Evolutionary conservation across 306 rosid species (phyloP).

Genomic region (Mucuna pruriens): DNA sequence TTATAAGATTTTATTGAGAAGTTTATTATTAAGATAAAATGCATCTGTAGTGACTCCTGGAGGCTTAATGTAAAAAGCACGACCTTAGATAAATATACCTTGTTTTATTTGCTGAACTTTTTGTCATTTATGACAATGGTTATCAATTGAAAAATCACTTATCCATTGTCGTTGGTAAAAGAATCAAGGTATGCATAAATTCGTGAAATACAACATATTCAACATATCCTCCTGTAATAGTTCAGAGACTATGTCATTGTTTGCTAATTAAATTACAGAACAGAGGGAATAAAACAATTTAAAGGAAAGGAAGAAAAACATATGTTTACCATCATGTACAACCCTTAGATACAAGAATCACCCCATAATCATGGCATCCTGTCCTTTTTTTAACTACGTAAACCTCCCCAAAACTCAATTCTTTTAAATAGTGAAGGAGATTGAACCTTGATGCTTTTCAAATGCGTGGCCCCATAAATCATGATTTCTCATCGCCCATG

Average conservation of each 20-base stretch:
- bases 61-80: too few species aligned
- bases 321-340: conserved; percentile 89
- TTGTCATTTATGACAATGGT: background rate
- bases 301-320: conserved; percentile 43
- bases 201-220: conserved; percentile 54
- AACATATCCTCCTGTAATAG: conserved; percentile 51
- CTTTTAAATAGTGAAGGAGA: conserved; percentile 35
- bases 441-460: conserved; percentile 25
- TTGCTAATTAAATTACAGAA: conserved; percentile 56
- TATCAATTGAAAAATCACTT: conserved; percentile 11
- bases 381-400: conserved; percentile 43
- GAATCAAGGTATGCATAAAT: conserved; percentile 45
- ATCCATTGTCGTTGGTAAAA: conserved; percentile 16
- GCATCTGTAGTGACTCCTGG: too few species aligned
- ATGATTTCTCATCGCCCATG: conserved; percentile 39
- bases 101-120: background rate
- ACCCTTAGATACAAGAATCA: conserved; percentile 70
- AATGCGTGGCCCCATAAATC: conserved; percentile 26
- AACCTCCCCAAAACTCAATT: conserved; percentile 27
- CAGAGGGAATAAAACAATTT: conserved; percentile 2
- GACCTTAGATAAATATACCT: too few species aligned
- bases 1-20: too few species aligned
- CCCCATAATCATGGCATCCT: conserved; percentile 45
- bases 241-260: conserved; percentile 58
- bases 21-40: too few species aligned